Base-by-base conservation (phyloP, 345 rosid genomes). In the Noccaea bulbosa region DNA sequence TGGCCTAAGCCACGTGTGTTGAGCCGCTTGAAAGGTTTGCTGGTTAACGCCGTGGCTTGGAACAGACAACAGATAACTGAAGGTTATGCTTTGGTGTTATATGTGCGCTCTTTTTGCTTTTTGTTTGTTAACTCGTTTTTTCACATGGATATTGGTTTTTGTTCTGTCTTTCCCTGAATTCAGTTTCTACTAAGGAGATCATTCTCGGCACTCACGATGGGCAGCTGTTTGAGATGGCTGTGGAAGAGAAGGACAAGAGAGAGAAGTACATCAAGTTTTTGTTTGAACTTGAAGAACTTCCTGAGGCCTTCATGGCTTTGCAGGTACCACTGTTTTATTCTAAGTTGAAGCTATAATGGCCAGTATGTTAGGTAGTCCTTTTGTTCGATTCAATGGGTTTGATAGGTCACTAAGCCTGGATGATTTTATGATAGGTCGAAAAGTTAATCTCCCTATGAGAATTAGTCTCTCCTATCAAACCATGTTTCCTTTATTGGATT, bases 191-290 rank as follows among this genome's bases (percentile, higher is more conserved):
- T n/a, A 91, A 83, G 82, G 99, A 94, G 83, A 83, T 92, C 76
- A 83, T 94, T 72, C 81, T 94, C 1, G 97, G 99, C 11, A 94
- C 94, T 8, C 93, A 94, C 6, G 86, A 84, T 74, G 99, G 99
- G 62, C 98, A 94, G 80, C 87, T 94, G 33, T 80, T 81, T 80
- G 99, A 92, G 81, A 83, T 94, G 77, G 82, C 96, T 43, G 98
- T 94, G 44, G 99, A 94, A 70, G 98, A 94, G 83, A 94, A 89
- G 81, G 99, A 94, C 77, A 94, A 91, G 81, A 88, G 82, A 73
- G 99, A 94, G 83, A 94, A 94, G 70, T 87, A 91, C 78, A 73
- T 92, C 47, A 94, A 89, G 71, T 84, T 88, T 74, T 81, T 91
- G 49, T 94, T 82, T 76, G 88, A 91, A 64, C 73, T 91, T 34